These are phyloP conservation scores for Striga hermonthica DNA, from an alignment of 305 asterid species.

Conservation along the genomic window DNA sequence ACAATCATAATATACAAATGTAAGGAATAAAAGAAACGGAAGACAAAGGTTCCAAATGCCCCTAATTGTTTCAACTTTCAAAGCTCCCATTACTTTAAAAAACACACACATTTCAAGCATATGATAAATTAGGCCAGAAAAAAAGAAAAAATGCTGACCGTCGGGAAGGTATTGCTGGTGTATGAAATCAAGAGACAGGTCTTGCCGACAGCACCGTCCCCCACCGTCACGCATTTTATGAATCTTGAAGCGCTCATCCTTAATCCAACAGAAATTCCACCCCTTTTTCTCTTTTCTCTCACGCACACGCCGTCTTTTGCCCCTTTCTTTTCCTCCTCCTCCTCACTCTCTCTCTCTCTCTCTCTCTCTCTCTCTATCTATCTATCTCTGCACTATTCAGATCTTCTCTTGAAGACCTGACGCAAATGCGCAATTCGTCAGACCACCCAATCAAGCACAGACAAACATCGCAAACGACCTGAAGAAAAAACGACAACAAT, in stretches of 20 bases:
- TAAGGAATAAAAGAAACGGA: neutral
- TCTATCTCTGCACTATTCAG: conserved; percentile 36
- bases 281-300: conserved; percentile 4
- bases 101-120: neutral
- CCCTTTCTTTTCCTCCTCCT: neutral
- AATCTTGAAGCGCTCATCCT: conserved; percentile 78
- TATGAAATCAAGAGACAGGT: conserved; percentile 76
- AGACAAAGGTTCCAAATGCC: neutral
- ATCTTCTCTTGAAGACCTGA: conserved; percentile 66
- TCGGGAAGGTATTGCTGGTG: conserved; percentile 80
- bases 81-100: neutral
- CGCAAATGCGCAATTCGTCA: conserved; percentile 25
- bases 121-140: neutral
- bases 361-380: conserved; percentile 5
- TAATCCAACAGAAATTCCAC: conserved; percentile 18
- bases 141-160: conserved; percentile 40
- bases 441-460: conserved; percentile 31
- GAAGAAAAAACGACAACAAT: neutral
- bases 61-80: neutral
- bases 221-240: conserved; percentile 78
- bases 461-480: conserved; percentile 15
- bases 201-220: conserved; percentile 86
- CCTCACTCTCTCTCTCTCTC: conserved; percentile 7
- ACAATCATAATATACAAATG: neutral
- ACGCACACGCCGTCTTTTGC: neutral